These are phyloP conservation scores for Perkinsus chesapeaki DNA, from an alignment of 169 alveolate species.

Conservation along the genomic window DNA sequence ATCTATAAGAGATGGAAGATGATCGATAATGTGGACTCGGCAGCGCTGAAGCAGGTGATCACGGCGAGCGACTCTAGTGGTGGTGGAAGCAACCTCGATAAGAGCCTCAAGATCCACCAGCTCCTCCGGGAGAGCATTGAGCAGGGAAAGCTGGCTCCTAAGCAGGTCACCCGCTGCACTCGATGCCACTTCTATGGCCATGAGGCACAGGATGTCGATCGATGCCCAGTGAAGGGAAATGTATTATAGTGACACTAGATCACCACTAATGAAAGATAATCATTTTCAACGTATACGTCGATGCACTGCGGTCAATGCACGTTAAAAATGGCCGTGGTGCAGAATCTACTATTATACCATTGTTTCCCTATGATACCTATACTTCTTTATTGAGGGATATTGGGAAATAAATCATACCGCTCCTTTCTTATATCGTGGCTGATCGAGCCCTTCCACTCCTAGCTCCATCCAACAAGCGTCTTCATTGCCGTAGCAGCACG, in stretches of 20 bases:
- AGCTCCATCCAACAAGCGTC: too few relatives aligned
- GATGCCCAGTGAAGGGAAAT: constrained; percentile 2
- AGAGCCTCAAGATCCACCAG: not conserved
- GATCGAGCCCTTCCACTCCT: too few relatives aligned
- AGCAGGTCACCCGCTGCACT: not conserved
- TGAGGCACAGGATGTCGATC: not conserved
- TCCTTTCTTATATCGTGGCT: too few relatives aligned
- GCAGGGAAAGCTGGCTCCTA: not conserved
- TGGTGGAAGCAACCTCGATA: not conserved
- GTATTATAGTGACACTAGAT: not conserved
- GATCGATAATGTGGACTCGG: not conserved
- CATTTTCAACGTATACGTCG: too few relatives aligned
- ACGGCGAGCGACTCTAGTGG: not conserved
- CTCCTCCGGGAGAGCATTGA: not conserved
- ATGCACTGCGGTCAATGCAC: not conserved
- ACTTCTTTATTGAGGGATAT: too few relatives aligned
- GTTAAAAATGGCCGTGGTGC: too few relatives aligned
- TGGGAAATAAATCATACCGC: too few relatives aligned
- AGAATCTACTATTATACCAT: too few relatives aligned
- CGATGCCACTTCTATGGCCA: not conserved
- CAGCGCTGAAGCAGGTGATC: not conserved
- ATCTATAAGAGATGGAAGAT: not conserved
- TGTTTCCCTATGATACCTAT: too few relatives aligned
- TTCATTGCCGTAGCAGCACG: too few relatives aligned
- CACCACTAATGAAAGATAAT: too few relatives aligned